Evolutionary conservation across 192 early-diverging fungal genomes (phyloP).

Genomic region (Coemansia sp.): DNA sequence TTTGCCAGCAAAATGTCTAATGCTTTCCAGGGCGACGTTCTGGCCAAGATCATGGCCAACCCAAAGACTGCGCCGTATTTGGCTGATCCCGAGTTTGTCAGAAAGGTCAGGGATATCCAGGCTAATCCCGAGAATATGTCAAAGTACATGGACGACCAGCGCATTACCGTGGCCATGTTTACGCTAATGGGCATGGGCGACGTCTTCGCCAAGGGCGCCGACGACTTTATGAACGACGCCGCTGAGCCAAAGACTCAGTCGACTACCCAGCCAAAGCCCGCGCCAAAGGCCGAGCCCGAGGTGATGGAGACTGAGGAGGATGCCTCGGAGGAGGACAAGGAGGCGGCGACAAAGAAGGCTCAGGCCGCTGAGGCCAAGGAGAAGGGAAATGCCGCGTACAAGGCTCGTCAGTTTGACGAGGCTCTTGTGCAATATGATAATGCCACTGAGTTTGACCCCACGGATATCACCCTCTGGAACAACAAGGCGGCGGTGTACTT

Average conservation of each 20-base stretch:
- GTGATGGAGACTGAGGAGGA: slow-evolving; percentile 55
- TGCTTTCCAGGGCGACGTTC: slow-evolving; percentile 74
- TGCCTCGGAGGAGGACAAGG: slow-evolving; percentile 60
- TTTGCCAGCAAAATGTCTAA: slow-evolving; percentile 40
- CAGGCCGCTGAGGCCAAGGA: slow-evolving; percentile 82
- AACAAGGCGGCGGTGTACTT: slow-evolving; percentile 98
- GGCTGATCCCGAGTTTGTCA: slow-evolving; percentile 76
- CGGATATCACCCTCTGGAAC: slow-evolving; percentile 91
- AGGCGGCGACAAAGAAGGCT: slow-evolving; percentile 67
- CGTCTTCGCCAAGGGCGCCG: slow-evolving; percentile 43
- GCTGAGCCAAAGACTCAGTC: slow-evolving; percentile 11
- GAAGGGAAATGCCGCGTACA: slow-evolving; percentile 89
- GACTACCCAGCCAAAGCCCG: slow-evolving; percentile 23
- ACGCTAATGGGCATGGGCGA: slow-evolving; percentile 75
- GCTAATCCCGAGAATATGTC: slow-evolving; percentile 70
- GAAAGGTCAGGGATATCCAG: slow-evolving; percentile 78
- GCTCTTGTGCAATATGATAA: slow-evolving; percentile 89
- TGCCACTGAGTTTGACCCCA: slow-evolving; percentile 87
- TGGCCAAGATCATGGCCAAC: slow-evolving; percentile 81
- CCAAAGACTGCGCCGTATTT: slow-evolving; percentile 76
- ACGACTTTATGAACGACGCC: slow-evolving; percentile 15
- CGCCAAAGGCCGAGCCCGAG: slow-evolving; percentile 27
- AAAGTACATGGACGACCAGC: slow-evolving; percentile 79
- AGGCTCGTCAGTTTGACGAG: slow-evolving; percentile 87
- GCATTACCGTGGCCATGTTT: slow-evolving; percentile 79